Percentiles rank a stretch among this genome's conserved stretches.
Evolutionary conservation across 345 rosid genomes (phyloP).

Genomic region (Citrus glauca): DNA sequence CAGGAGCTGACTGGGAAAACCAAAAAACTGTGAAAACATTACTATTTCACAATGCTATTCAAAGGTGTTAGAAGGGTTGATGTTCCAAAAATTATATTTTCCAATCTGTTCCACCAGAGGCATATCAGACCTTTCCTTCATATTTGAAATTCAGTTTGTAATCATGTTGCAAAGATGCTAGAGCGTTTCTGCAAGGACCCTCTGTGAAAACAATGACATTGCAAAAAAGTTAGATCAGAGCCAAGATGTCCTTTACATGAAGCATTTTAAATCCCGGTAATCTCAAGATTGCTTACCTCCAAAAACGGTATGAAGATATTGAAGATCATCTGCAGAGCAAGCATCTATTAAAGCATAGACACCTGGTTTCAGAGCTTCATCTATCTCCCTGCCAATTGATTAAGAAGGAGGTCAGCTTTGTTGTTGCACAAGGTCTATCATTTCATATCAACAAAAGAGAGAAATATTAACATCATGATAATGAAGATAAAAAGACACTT

Average conservation of each 20-base stretch:
- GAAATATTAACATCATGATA: background rate
- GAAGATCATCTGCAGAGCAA: slow-evolving; percentile 76
- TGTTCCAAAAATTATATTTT: background rate
- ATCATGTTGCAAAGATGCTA: slow-evolving; percentile 71
- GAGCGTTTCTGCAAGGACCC: slow-evolving; percentile 85
- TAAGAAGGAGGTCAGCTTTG: slow-evolving; percentile 4
- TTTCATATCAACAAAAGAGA: background rate
- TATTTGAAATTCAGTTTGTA: slow-evolving; percentile 75
- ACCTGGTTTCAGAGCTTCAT: slow-evolving; percentile 88
- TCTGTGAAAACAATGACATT: slow-evolving; percentile 47
- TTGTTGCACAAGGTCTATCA: background rate
- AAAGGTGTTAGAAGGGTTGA: background rate
- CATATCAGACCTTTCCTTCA: slow-evolving; percentile 72
- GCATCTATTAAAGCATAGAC: slow-evolving; percentile 83
- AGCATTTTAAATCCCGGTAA: background rate
- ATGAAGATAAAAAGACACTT: background rate
- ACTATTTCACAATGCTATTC: background rate
- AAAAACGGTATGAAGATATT: slow-evolving; percentile 76
- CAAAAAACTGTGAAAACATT: background rate
- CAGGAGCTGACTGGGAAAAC: background rate
- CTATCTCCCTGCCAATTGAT: slow-evolving; percentile 63
- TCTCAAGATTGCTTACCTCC: slow-evolving; percentile 52
- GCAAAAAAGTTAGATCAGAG: slow-evolving; percentile 3
- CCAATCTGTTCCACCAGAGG: background rate
- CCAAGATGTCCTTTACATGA: background rate